Base-by-base conservation (phyloP, 1,139 yeast species). In the Candida pseudocylindracea region DNA sequence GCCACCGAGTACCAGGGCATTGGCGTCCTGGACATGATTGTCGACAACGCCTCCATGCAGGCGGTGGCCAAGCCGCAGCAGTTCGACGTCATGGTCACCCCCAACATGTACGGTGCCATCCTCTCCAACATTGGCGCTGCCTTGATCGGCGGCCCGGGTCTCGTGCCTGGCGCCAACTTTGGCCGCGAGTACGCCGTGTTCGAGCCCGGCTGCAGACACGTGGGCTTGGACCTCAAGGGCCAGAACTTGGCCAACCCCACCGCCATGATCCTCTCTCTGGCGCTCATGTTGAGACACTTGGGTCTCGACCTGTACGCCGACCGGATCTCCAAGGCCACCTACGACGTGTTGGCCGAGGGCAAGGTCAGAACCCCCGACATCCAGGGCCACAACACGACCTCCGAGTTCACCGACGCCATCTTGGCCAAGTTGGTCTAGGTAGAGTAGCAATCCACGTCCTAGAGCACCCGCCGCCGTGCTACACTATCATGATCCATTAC, bases 181-280 rank as follows among this genome's bases (percentile, higher is more conserved):
- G 96, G 98, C 59, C 78, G 94, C 57, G 95, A 88, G 51, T 75
- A 78, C 56, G 96, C 98, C 38, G 91, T 88, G 42, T 88, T 88
- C 57, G 98, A 88, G 67, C 98, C 98, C 47, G 98, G 96, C 58
- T 85, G 95, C 63, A 79, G 96, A 68, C 98, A 88, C 63, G 96
- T 85, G 49, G 98, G 96, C 58, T 68, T 83, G 49, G 96, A 85
- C 60, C 79, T 88, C 54, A 68, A 80, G 65, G 95, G 93, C 52
- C 72, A 79, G 59, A 78, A 81, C 65, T 67, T 79, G 42, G 96
- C 96, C 43, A 88, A 88, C 72, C 98, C 98, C 56, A 81, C 96
- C 40, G 96, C 94, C 46, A 76, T 85, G 91, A 76, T 85, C 49
- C 67, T 85, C 51, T 80, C 93, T 37, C 70, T 93, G 34, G 60